Base-by-base conservation (phyloP, 495 filamentous ascomycete species). In the Penicillium verhagenii region DNA sequence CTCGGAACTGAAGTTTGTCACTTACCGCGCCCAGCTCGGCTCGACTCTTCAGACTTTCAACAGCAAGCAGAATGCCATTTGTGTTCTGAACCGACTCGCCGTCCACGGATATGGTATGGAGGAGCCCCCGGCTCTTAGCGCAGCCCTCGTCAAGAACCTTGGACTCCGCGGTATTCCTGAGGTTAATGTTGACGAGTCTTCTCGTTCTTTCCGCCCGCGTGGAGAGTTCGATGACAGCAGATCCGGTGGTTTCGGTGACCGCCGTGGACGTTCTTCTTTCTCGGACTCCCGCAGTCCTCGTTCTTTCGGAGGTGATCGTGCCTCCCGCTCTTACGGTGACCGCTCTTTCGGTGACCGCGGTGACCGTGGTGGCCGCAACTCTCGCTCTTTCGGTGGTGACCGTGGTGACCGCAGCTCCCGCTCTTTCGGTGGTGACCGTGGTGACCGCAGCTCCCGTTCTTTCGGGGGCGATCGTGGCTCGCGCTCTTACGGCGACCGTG, bases 71-170 rank as follows among this genome's bases (percentile, higher is more conserved):
- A 57, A 58, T 4, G 47, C 85, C 21, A 66, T 90, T 13, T 43
- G 76, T 4, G 66, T 72, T 4, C 64, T 94, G 50, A 91, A 92
- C 67, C 66, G 80, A n/a, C 79, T 85, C 63, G 74, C 80, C 38
- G 65, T 68, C 20, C 69, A 81, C 29, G 85, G 82, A 2, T 90
- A 85, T 76, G 83, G 86, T 9, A 73, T 89, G 74, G 50, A 70
- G 0, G 54, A 77, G 50, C 76, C 81, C 9, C 91, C 91, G 1
- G 54, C 55, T 3, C 59, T 96, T 8, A 42, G 63, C 11, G 56
- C 59, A 1, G 58, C 38, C n/a, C 14, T 82, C 18, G 78, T 72
- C 1, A 18, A 49, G 4, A 82, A 77, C 56, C 63, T 88, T 31
- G 75, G 80, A 19, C 63, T 86, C 0, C 19, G 33, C 0, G 43